Base-by-base conservation (phyloP, 2,329 filamentous ascomycete species). In the Elsinoe necatrix region DNA sequence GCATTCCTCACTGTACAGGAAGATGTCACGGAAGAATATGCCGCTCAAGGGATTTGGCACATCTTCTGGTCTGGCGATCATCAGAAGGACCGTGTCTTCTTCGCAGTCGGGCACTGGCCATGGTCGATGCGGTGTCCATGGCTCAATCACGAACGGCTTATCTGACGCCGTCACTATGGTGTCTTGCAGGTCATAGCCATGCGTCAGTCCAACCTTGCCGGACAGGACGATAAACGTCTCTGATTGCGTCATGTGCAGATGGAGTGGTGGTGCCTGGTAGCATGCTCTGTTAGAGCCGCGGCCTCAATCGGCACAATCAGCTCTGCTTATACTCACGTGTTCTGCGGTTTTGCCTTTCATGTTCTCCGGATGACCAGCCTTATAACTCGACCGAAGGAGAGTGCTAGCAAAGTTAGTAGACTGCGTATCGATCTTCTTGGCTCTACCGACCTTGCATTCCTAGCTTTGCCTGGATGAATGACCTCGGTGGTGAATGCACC, bases 21-120 rank as follows among this genome's bases (percentile, higher is more conserved):
- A 50, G 45, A 50, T 50, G 45, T 50, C 45, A 9, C 45, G 45
- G 27, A 50, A 50, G 45, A 50, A 50, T 14, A 29, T 16, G 4
- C 45, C 45, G 18, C 25, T 25, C 14, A 50, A 14, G 5, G 45
- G 45, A 21, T 50, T 50, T 25, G 45, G 45, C 16, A 50, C 45
- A 50, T 50, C 16, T 16, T 50, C 45, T 16, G 45, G 45, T 16
- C 9, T 50, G 20, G 45, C 45, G 9, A 31, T 25, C 45, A 50
- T 50, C 12, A 50, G 25, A 9, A 50, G 21, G 2, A 34, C 29
- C n/a, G 45, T 50, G 16, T 50, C 45, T 29, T 50, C 45, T 34
- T 50, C 4, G 14, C 45, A 50, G 27, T 50, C 45, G 7, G 45
- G 45, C 16, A 50, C 45, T 14, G 45, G 45, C 45, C 45, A 50